Evolutionary conservation across 805 yeast genomes (phyloP).

Genomic region (Sugiyamaella marilandica): DNA sequence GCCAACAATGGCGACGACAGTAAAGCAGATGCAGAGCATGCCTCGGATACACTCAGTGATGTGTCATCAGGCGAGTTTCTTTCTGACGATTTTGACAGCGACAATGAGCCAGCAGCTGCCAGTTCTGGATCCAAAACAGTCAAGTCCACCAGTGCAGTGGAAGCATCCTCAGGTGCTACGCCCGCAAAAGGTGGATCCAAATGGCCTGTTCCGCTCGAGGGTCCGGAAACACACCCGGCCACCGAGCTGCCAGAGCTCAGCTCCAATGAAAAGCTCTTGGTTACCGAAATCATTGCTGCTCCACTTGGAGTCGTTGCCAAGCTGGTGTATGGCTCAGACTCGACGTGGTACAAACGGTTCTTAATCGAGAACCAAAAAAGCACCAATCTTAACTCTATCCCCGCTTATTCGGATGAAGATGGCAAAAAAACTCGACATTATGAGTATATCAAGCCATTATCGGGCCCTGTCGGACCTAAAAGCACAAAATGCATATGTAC

Average conservation of each 20-base stretch:
- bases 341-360: constrained; percentile 41
- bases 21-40: constrained; percentile 21
- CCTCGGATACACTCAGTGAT: neutral
- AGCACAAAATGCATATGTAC: constrained; percentile 73
- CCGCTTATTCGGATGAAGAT: constrained; percentile 20
- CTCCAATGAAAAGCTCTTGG: constrained; percentile 48
- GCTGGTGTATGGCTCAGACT: constrained; percentile 63
- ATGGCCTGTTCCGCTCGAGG: constrained; percentile 43
- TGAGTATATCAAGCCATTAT: constrained; percentile 68
- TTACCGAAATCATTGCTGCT: constrained; percentile 51
- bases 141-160: constrained; percentile 6
- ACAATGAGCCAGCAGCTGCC: constrained; percentile 26
- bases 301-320: constrained; percentile 75
- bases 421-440: constrained; percentile 41
- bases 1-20: constrained; percentile 15
- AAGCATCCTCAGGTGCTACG: constrained; percentile 5
- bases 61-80: constrained; percentile 18
- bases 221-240: constrained; percentile 60
- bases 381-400: constrained; percentile 24
- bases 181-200: constrained; percentile 10
- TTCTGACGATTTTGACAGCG: constrained; percentile 27
- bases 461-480: constrained; percentile 86
- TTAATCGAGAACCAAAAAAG: constrained; percentile 30
- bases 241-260: constrained; percentile 48
- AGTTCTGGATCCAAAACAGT: neutral